Evolutionary conservation across 2,329 filamentous ascomycete genomes (phyloP), one percentile per base, ranked within the genome.

Genomic region (Fusarium siculi): DNA sequence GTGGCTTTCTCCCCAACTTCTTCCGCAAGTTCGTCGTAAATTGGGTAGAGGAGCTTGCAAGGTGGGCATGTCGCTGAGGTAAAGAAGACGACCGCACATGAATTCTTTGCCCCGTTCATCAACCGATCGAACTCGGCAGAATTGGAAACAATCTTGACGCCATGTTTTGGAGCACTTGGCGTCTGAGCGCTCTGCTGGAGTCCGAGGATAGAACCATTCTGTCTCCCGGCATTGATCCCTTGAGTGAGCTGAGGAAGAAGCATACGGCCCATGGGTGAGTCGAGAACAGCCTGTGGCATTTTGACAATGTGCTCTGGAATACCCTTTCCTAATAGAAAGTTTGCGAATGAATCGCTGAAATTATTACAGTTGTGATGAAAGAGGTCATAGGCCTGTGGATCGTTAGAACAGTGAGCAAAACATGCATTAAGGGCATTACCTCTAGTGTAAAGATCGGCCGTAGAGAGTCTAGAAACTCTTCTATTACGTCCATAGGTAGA

Each of bases 341-440:
- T 96, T 71, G 94, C 87, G 74, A 98, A 92, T 69, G 97, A 95
- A 79, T 98, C 96, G 7, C 93, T 94, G 82, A 98, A 99, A 82
- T 98, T 98, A 84, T 98, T 99, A 85, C 96, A 98, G 80, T 99
- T 99, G 82, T 98, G 95, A 76, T 84, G 93, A 81, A 89, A 97
- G 9, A 98, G 85, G 79, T 98, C 94, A 79, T 98, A 98, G 2
- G 93, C 93, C 89, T 94, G 73, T 23, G 14, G 4, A 14, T 57
- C 47, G 30, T 59, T 43, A 49, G 56, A 57, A 11, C 21, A 37
- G n/a, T 43, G 16, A 25, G 15, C 19, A 34, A 49, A 32, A 14
- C 2, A 18, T 2, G 21, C 5, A 43, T 39, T 3, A 12, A 21
- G 23, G 11, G 57, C 79, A 55, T n/a, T 81, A 92, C 93, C 85